A percentile compares a stretch with the other conserved stretches of the same genome.
Conservation (phyloP, 371 early-diverging fungal species). For the Mortierella sp. region DNA sequence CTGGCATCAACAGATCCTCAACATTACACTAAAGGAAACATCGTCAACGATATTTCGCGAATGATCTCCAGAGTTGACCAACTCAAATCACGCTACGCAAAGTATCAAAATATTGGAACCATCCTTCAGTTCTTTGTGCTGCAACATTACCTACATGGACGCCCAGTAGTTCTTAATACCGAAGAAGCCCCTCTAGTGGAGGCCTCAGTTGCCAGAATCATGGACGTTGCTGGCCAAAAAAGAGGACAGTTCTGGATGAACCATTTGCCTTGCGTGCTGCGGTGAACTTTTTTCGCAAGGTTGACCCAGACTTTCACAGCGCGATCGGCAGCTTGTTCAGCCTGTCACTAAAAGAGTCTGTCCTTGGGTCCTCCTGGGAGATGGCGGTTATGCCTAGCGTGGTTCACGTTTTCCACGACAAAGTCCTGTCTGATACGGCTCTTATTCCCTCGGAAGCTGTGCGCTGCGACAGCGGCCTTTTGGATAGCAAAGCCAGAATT, state of each 20-base stretch:
- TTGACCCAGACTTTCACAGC: constrained; percentile 22
- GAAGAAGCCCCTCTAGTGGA: constrained; percentile 20
- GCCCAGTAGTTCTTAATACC: constrained; percentile 4
- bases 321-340: constrained; percentile 24
- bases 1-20: constrained; percentile 1
- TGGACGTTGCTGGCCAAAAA: neutral
- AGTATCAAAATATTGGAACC: constrained; percentile 22
- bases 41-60: constrained; percentile 14
- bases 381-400: constrained; percentile 12
- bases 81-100: constrained; percentile 5
- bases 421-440: constrained; percentile 8
- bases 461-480: constrained; percentile 8
- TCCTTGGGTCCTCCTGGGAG: constrained; percentile 14
- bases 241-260: constrained; percentile 14
- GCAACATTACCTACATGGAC: constrained; percentile 14
- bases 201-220: constrained; percentile 30
- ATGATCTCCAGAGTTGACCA: constrained; percentile 12
- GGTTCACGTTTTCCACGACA: constrained; percentile 20
- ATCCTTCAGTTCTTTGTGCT: constrained; percentile 25
- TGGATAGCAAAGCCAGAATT: constrained; percentile 14
- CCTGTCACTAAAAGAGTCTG: constrained; percentile 4
- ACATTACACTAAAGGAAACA: constrained; percentile 15
- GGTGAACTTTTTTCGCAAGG: constrained; percentile 16
- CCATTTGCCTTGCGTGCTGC: constrained; percentile 24
- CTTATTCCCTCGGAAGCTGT: constrained; percentile 3